Conservation (phyloP, 1,284 basidiomycete species). For the Sparassis latifolia region DNA sequence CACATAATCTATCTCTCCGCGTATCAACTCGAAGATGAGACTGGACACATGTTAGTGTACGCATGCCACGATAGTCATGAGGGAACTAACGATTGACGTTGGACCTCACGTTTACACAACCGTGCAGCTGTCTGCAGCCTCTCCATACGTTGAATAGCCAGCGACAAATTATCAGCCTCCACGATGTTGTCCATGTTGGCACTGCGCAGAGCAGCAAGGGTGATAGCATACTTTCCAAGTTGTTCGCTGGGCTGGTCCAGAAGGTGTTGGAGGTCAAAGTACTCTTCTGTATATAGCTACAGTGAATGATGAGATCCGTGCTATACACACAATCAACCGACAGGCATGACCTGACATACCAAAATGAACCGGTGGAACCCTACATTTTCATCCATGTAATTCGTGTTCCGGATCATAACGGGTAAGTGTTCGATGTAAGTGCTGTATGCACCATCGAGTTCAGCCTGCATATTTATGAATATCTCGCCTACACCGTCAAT, state of each 20-base stretch:
- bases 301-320: slow-evolving; percentile 69
- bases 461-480: slow-evolving; percentile 81
- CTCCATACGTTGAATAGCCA: slow-evolving; percentile 73
- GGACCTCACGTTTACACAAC: slow-evolving; percentile 73
- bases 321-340: slow-evolving; percentile 52
- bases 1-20: slow-evolving; percentile 94
- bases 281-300: slow-evolving; percentile 61
- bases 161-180: slow-evolving; percentile 71
- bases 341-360: slow-evolving; percentile 73
- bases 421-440: slow-evolving; percentile 83
- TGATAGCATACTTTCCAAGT: slow-evolving; percentile 83
- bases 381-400: slow-evolving; percentile 74
- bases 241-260: slow-evolving; percentile 84
- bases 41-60: slow-evolving; percentile 30
- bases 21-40: slow-evolving; percentile 92
- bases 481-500: slow-evolving; percentile 88
- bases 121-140: slow-evolving; percentile 73
- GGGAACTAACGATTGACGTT: slow-evolving; percentile 76
- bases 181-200: slow-evolving; percentile 74
- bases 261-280: slow-evolving; percentile 85
- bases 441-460: slow-evolving; percentile 85
- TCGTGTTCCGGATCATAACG: slow-evolving; percentile 78
- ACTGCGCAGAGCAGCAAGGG: slow-evolving; percentile 81
- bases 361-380: slow-evolving; percentile 86
- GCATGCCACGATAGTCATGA: background rate